Conservation (phyloP, 202 grass and related monocot species). For the Cymbopogon flexuosus region DNA sequence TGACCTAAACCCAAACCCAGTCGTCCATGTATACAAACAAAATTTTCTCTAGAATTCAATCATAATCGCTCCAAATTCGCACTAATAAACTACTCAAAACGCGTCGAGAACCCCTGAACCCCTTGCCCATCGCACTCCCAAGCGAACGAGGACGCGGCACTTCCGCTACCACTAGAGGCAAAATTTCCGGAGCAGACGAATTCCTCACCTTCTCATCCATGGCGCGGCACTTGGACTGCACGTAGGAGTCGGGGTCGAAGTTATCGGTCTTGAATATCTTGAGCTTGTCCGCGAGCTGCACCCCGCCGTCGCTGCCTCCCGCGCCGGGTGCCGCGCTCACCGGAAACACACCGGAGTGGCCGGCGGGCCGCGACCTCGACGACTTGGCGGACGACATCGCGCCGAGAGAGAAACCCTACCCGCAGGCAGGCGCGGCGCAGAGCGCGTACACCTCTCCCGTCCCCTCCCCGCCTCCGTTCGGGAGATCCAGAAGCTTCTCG, state of each 20-base stretch:
- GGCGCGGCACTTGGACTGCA: constrained; percentile 89
- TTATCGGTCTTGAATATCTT: constrained; percentile 99
- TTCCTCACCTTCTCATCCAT: constrained; percentile 86
- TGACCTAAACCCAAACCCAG: neutral
- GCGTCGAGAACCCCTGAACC: neutral
- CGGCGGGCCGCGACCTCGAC: constrained; percentile 65
- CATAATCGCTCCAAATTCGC: neutral
- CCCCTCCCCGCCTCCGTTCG: neutral
- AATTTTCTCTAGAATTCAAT: neutral
- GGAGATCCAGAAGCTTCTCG: constrained; percentile 25
- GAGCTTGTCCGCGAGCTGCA: constrained; percentile 82
- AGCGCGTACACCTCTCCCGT: neutral
- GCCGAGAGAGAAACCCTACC: constrained; percentile 8
- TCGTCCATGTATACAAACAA: neutral
- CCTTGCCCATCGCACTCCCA: neutral
- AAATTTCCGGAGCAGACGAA: neutral
- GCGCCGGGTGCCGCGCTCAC: constrained; percentile 18
- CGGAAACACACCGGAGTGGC: constrained; percentile 50
- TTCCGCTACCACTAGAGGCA: neutral
- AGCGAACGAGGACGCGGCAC: neutral
- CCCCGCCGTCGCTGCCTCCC: constrained; percentile 43
- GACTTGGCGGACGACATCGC: constrained; percentile 75
- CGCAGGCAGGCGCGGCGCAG: neutral
- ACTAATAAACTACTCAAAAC: neutral
- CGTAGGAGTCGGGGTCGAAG: constrained; percentile 90